phyloP scores from a whole-genome alignment of 1,139 yeast species.

The Debaryomyces nepalensis region DNA sequence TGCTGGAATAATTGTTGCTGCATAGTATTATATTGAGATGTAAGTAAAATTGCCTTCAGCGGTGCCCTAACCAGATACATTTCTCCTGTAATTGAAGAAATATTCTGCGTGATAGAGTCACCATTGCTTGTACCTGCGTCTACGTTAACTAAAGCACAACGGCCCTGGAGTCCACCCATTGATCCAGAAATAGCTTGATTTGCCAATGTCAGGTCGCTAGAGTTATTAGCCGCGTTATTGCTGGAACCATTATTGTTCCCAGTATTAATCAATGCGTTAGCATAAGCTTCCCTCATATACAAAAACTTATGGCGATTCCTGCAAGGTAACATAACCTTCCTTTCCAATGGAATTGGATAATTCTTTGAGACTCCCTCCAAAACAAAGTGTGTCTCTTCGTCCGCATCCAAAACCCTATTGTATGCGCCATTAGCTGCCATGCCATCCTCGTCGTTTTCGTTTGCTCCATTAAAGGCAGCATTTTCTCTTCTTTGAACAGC shows the following conservation, averaged over 20 bases:
- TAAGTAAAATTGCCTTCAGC: constrained; percentile 50
- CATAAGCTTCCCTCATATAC: constrained; percentile 83
- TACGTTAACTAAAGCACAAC: constrained; percentile 74
- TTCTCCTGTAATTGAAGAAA: constrained; percentile 56
- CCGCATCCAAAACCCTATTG: constrained; percentile 59
- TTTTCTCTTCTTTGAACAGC: constrained; percentile 56
- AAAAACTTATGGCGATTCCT: constrained; percentile 72
- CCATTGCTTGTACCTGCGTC: constrained; percentile 40
- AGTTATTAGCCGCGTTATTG: constrained; percentile 25
- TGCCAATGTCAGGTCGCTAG: constrained; percentile 47
- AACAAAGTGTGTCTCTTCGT: constrained; percentile 92
- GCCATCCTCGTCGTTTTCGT: constrained; percentile 27
- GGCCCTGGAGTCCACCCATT: constrained; percentile 74
- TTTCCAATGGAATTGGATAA: constrained; percentile 80
- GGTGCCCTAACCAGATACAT: constrained; percentile 68
- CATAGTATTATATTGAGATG: constrained; percentile 49
- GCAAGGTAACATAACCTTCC: constrained; percentile 72
- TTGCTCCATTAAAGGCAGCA: constrained; percentile 44
- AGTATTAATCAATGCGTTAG: constrained; percentile 55
- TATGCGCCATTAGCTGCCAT: constrained; percentile 22
- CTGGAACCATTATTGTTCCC: constrained; percentile 28
- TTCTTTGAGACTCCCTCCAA: constrained; percentile 88
- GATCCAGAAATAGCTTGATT: constrained; percentile 58
- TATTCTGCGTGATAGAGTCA: constrained; percentile 51
- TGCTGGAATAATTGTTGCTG: constrained; percentile 58